Conservation (phyloP, 225 moss, liverwort and hornwort genomes). For the Climacium dendroides region DNA sequence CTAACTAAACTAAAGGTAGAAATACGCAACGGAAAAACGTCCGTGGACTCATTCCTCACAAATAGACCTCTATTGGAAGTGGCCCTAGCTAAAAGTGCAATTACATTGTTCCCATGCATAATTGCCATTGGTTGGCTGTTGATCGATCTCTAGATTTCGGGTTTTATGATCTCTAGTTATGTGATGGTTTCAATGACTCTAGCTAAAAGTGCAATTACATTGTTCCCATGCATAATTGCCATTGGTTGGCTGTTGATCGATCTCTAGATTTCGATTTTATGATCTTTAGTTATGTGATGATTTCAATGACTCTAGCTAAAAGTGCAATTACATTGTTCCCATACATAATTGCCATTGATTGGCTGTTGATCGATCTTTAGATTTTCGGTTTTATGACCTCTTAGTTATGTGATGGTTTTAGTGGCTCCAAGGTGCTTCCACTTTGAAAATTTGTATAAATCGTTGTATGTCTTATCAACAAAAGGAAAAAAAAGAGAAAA, state of each 20-base stretch:
- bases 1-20: background rate
- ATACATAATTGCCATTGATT: rapidly evolving
- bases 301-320: too few species aligned
- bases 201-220: too few species aligned
- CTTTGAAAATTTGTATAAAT: too few species aligned
- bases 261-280: too few species aligned
- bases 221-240: too few species aligned
- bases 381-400: rapidly evolving
- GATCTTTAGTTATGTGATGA: too few species aligned
- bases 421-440: rapidly evolving
- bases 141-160: rapidly evolving
- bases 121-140: rapidly evolving
- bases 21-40: rapidly evolving
- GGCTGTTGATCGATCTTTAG: rapidly evolving
- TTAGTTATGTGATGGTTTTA: rapidly evolving
- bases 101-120: rapidly evolving
- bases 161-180: too few species aligned
- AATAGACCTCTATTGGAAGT: background rate
- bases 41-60: rapidly evolving
- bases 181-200: too few species aligned
- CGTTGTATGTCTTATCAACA: too few species aligned
- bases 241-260: too few species aligned
- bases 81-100: background rate
- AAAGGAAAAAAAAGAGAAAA: background rate
- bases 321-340: background rate